A percentile compares a stretch with the other conserved stretches of the same genome.
Conservation (phyloP, 2,329 filamentous ascomycete species). For the Corinectria fuckeliana region DNA sequence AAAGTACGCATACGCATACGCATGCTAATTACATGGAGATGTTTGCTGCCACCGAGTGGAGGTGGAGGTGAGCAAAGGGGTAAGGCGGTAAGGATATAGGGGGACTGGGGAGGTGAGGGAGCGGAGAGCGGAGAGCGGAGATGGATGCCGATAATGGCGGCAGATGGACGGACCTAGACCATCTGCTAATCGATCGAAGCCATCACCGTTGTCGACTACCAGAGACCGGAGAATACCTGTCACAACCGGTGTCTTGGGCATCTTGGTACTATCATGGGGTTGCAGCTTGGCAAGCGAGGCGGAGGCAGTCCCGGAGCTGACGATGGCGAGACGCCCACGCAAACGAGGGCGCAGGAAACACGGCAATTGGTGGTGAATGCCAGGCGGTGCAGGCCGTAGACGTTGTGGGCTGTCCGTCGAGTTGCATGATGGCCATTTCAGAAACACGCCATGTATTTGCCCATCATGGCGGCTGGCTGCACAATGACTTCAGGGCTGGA, state of each 20-base stretch:
- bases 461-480: too few relatives aligned
- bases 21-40: slow-evolving; percentile 8
- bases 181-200: not conserved
- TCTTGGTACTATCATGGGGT: too few relatives aligned
- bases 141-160: slow-evolving; percentile 1
- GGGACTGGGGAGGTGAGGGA: not conserved
- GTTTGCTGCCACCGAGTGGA: slow-evolving; percentile 19
- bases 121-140: not conserved
- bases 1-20: not conserved
- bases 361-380: not conserved
- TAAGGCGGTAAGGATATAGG: not conserved
- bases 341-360: not conserved
- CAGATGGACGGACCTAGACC: slow-evolving; percentile 2
- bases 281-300: too few relatives aligned
- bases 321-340: not conserved
- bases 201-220: not conserved
- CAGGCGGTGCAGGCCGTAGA: slow-evolving; percentile 1
- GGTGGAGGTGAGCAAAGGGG: slow-evolving; percentile 13
- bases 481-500: slow-evolving; percentile 3
- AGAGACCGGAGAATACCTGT: not conserved
- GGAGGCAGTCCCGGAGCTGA: too few relatives aligned
- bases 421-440: slow-evolving; percentile 21
- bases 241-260: not conserved
- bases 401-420: slow-evolving; percentile 18
- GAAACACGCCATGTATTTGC: slow-evolving; percentile 29